Percentiles rank a stretch among this genome's conserved stretches.
These are phyloP conservation scores for Xylariaceae sp. DNA, from an alignment of 2,329 filamentous ascomycete species.

Conservation along the genomic window DNA sequence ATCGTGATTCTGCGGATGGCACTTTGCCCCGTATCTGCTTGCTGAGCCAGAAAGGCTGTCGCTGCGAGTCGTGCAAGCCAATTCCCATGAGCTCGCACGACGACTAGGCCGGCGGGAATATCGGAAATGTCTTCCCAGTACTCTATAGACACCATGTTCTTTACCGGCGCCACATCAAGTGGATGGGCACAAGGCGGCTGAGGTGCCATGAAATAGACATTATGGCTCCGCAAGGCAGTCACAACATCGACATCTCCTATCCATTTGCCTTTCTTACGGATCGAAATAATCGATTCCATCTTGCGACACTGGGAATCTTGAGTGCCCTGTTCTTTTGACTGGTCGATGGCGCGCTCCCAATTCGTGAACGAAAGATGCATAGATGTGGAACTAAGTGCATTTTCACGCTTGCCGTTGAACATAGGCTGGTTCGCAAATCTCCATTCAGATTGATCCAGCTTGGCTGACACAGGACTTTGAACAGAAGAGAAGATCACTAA, in stretches of 20 bases:
- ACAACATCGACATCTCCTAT: not conserved
- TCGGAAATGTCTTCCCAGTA: not conserved
- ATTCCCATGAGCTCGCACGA: not conserved
- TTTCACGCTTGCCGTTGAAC: not conserved
- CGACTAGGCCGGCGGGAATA: not conserved
- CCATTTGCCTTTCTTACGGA: not conserved
- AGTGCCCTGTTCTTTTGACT: not conserved
- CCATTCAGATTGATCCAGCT: not conserved
- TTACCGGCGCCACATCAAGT: not conserved
- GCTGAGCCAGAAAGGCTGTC: not conserved
- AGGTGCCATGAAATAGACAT: not conserved
- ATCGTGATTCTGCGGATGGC: not conserved
- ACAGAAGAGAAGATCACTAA: not conserved
- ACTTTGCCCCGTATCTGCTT: not conserved
- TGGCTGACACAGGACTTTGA: not conserved
- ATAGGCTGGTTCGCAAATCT: not conserved
- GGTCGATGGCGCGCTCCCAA: not conserved
- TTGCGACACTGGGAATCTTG: not conserved
- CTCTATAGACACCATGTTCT: not conserved
- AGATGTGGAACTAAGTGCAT: not conserved
- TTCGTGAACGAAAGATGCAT: not conserved
- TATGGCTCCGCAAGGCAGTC: not conserved
- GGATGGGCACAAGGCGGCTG: not conserved
- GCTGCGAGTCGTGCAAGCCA: not conserved
- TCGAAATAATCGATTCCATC: not conserved